A percentile compares a stretch with the other conserved stretches of the same genome.
These are phyloP conservation scores for Castanea mollissima DNA, from an alignment of 306 rosid genomes.

Conservation along the genomic window DNA sequence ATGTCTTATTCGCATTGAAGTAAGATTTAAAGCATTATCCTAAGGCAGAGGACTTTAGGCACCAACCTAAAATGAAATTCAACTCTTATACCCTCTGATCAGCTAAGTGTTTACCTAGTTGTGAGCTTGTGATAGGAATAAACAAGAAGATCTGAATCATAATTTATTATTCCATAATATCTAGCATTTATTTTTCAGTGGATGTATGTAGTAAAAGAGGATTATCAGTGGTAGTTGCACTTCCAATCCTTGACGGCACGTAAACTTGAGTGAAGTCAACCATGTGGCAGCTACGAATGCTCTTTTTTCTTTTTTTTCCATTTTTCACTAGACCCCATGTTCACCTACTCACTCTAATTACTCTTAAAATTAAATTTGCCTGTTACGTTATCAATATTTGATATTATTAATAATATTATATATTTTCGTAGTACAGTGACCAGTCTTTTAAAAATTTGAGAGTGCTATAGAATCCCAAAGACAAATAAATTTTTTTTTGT, in stretches of 20 bases:
- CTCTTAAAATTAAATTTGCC: constrained; percentile 5
- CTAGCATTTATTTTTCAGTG: no score
- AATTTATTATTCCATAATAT: neutral
- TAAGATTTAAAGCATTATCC: neutral
- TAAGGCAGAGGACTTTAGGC: neutral
- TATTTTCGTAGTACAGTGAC: constrained; percentile 12
- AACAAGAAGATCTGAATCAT: neutral
- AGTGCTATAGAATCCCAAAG: constrained; percentile 1
- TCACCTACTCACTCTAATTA: constrained; percentile 5
- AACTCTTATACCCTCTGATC: neutral
- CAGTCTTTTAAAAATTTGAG: neutral
- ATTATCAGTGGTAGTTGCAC: constrained; percentile 31
- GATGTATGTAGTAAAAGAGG: neutral
- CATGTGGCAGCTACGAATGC: constrained; percentile 12
- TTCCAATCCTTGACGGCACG: constrained; percentile 68
- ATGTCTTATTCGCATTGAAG: no score
- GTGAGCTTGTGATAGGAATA: no score
- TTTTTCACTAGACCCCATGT: constrained; percentile 8
- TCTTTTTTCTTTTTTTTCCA: neutral
- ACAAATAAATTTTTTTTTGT: no score
- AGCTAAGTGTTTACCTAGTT: neutral
- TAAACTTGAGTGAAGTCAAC: constrained; percentile 31
- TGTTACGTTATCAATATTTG: neutral
- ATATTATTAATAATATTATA: no score
- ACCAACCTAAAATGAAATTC: neutral